These are phyloP conservation scores for Ceratocystis diversiconidia DNA, from an alignment of 2,329 filamentous ascomycete genomes.

Conservation along the genomic window DNA sequence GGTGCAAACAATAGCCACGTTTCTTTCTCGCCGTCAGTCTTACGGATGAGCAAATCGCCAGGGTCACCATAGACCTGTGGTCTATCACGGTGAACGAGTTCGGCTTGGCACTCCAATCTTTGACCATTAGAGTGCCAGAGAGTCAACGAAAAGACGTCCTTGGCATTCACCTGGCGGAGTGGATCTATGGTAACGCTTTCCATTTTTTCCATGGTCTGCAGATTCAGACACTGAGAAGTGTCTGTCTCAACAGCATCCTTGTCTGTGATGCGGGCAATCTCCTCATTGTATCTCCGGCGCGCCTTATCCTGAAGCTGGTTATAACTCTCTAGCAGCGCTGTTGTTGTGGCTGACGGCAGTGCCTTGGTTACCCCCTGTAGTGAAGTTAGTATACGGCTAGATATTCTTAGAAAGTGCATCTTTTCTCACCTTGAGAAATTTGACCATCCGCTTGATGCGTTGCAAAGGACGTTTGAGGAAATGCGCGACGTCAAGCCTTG, in stretches of 20 bases:
- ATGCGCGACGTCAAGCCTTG: constrained; percentile 87
- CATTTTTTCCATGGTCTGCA: constrained; percentile 59
- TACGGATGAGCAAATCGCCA: constrained; percentile 83
- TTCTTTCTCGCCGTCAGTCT: constrained; percentile 60
- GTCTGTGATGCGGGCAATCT: constrained; percentile 60
- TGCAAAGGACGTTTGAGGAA: constrained; percentile 79
- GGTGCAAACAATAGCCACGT: constrained; percentile 85
- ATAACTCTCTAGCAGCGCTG: constrained; percentile 38
- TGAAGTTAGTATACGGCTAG: not conserved
- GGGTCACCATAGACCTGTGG: constrained; percentile 48
- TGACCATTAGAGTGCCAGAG: constrained; percentile 82
- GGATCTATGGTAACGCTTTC: constrained; percentile 58
- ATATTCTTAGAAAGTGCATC: not conserved
- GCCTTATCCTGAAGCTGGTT: constrained; percentile 63
- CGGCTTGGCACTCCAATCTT: constrained; percentile 74
- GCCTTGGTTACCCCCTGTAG: constrained; percentile 42
- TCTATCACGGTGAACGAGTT: constrained; percentile 75
- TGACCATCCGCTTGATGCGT: constrained; percentile 73
- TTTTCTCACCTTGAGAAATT: constrained; percentile 54
- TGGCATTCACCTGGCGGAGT: constrained; percentile 69
- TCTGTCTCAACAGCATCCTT: constrained; percentile 78
- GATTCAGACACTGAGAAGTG: constrained; percentile 62
- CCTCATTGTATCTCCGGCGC: constrained; percentile 48
- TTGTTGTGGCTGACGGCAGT: constrained; percentile 33
- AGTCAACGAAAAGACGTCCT: constrained; percentile 79